phyloP scores from a whole-genome alignment of 495 filamentous ascomycete species.

The Rusavskia elegans region DNA sequence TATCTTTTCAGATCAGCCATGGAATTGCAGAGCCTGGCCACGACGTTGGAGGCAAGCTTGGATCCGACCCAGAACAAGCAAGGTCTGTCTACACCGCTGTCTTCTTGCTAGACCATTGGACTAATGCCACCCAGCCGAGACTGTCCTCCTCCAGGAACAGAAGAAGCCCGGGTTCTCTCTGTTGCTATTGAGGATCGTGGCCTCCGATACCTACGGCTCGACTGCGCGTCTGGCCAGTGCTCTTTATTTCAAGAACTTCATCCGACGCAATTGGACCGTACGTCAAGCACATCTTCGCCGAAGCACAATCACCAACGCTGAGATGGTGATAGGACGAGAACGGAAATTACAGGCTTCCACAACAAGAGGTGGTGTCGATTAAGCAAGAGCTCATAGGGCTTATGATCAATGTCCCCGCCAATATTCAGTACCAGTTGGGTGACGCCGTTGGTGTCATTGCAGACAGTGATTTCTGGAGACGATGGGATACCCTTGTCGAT shows the following conservation, averaged over 20 bases:
- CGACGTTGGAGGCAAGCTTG: slow-evolving; percentile 73
- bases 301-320: background rate
- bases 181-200: slow-evolving; percentile 73
- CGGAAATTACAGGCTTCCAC: slow-evolving; percentile 71
- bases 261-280: slow-evolving; percentile 76
- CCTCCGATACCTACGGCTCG: slow-evolving; percentile 44
- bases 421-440: slow-evolving; percentile 82
- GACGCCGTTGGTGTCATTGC: slow-evolving; percentile 95
- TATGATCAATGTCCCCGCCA: slow-evolving; percentile 81
- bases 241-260: slow-evolving; percentile 96
- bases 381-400: slow-evolving; percentile 88
- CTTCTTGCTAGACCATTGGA: background rate
- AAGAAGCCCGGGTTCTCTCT: slow-evolving; percentile 75
- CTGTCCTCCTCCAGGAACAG: slow-evolving; percentile 56
- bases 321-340: slow-evolving; percentile 54
- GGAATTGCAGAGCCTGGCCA: slow-evolving; percentile 52
- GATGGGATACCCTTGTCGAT: slow-evolving; percentile 86
- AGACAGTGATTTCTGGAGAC: slow-evolving; percentile 90
- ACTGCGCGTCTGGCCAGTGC: slow-evolving; percentile 81
- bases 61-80: slow-evolving; percentile 74
- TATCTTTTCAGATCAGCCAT: slow-evolving; percentile 24
- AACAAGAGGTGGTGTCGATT: slow-evolving; percentile 68
- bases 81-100: slow-evolving; percentile 38
- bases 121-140: slow-evolving; percentile 48
- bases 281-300: slow-evolving; percentile 11